A percentile compares a stretch with the other conserved stretches of the same genome.
Conservation (phyloP, 2,329 filamentous ascomycete species). For the Cladosporium sp. region DNA sequence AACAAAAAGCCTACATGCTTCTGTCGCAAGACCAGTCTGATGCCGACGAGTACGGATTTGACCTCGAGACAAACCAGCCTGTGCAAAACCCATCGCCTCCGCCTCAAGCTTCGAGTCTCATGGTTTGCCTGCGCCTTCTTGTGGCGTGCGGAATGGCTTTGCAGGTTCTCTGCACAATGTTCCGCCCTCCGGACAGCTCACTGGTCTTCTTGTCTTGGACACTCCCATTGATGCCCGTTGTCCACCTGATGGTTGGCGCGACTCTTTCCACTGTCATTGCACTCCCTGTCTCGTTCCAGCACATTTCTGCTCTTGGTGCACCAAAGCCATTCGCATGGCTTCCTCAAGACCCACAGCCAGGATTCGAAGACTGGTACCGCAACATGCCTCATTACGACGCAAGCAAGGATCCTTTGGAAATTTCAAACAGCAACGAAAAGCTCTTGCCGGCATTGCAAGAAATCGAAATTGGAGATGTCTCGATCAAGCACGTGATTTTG, state of each 20-base stretch:
- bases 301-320: constrained; percentile 10
- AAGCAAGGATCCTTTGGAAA: constrained; percentile 41
- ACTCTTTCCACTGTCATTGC: constrained; percentile 18
- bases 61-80: constrained; percentile 15
- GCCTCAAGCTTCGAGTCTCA: constrained; percentile 2
- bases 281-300: constrained; percentile 15
- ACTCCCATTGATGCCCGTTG: constrained; percentile 17
- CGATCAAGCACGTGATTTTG: constrained; percentile 44
- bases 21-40: constrained; percentile 17
- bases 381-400: constrained; percentile 36
- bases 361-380: constrained; percentile 21
- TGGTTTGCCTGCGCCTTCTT: constrained; percentile 13
- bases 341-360: constrained; percentile 12
- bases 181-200: constrained; percentile 19
- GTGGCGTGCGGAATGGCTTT: constrained; percentile 14
- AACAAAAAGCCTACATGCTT: constrained; percentile 16
- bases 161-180: constrained; percentile 20
- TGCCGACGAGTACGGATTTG: constrained; percentile 15
- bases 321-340: constrained; percentile 15
- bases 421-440: constrained; percentile 41
- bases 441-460: constrained; percentile 38
- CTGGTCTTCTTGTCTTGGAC: constrained; percentile 19
- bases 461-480: constrained; percentile 36
- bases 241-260: constrained; percentile 19
- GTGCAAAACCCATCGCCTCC: not conserved